Evolutionary conservation across 2,329 filamentous ascomycete species (phyloP).

Genomic region (Thermothelomyces thermophilus): DNA sequence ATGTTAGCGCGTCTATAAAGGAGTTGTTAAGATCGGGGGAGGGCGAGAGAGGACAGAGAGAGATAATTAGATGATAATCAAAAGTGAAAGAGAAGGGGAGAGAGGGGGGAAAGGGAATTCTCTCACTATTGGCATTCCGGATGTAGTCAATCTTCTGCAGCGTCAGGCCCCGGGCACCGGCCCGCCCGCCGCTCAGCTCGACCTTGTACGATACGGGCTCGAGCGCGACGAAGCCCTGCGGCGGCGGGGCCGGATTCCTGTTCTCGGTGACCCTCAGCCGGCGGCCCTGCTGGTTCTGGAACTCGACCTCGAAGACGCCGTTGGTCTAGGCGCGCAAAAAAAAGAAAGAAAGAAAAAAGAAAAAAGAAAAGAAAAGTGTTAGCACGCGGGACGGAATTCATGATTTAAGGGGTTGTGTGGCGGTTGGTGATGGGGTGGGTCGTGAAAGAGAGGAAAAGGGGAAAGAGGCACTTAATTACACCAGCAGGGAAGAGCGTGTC

Average conservation of each 20-base stretch:
- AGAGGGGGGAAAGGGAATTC: not conserved
- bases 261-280: constrained; percentile 35
- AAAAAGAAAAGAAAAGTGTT: too few species aligned
- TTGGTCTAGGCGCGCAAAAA: constrained; percentile 18
- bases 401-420: too few species aligned
- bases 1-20: not conserved
- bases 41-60: not conserved
- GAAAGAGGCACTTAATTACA: too few species aligned
- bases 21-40: not conserved
- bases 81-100: not conserved
- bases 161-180: constrained; percentile 25
- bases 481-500: constrained; percentile 31
- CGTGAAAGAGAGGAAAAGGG: too few species aligned
- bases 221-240: constrained; percentile 33
- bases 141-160: constrained; percentile 38
- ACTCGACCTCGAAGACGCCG: constrained; percentile 36
- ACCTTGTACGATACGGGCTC: constrained; percentile 34
- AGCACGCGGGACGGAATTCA: too few species aligned
- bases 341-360: too few species aligned
- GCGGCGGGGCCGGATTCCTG: constrained; percentile 29
- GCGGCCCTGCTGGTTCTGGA: constrained; percentile 31
- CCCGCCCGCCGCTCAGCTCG: constrained; percentile 29
- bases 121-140: constrained; percentile 31
- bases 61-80: too few species aligned
- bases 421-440: too few species aligned